phyloP scores from a whole-genome alignment of 129 eudicot species.

The Mikania micrantha region DNA sequence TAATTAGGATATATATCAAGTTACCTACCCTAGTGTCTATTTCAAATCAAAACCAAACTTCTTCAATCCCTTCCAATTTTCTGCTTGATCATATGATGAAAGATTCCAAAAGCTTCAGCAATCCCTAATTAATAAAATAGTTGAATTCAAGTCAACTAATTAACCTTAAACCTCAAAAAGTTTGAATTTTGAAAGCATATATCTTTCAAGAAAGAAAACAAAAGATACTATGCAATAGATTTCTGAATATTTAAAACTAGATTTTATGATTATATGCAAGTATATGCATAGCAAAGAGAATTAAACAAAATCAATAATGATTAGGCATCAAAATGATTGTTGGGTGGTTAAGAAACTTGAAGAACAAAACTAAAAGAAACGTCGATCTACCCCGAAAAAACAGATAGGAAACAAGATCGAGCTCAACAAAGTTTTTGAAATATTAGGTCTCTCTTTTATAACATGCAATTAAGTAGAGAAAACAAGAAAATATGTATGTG shows the following conservation, averaged over 20 bases:
- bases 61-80: conserved; percentile 14
- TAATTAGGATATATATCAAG: conserved; percentile 1
- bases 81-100: conserved; percentile 4
- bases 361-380: not conserved
- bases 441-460: too few species aligned
- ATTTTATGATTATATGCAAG: not conserved
- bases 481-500: not conserved
- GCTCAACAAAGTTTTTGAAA: not conserved
- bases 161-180: not conserved
- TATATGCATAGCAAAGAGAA: not conserved
- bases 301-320: not conserved
- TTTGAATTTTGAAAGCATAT: not conserved
- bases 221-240: too few species aligned
- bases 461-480: too few species aligned
- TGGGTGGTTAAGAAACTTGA: conserved; percentile 17
- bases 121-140: conserved; percentile 26
- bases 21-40: conserved; percentile 8
- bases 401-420: not conserved
- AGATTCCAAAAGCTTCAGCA: conserved; percentile 16
- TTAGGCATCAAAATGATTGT: conserved; percentile 11
- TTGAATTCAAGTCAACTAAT: conserved; percentile 19
- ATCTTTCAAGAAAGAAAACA: too few species aligned
- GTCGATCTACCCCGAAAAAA: too few species aligned
- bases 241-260: too few species aligned
- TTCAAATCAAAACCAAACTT: conserved; percentile 11